These are phyloP conservation scores for Mollisia scopiformis DNA, from an alignment of 2,329 filamentous ascomycete genomes.

Conservation along the genomic window DNA sequence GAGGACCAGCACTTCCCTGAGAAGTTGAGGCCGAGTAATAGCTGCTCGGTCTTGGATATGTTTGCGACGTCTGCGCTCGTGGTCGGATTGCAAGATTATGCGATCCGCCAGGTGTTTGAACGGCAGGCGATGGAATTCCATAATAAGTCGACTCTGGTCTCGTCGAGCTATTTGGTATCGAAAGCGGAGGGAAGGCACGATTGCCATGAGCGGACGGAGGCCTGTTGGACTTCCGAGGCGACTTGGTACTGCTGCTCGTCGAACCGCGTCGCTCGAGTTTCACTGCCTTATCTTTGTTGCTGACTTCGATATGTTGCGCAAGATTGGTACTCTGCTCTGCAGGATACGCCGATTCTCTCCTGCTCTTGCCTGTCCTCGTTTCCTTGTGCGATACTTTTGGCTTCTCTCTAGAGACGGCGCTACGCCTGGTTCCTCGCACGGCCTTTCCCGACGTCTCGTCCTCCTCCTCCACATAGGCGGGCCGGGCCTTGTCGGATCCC, in stretches of 20 bases:
- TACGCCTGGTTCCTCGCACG: slow-evolving; percentile 27
- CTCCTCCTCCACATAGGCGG: slow-evolving; percentile 32
- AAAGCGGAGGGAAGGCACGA: slow-evolving; percentile 11
- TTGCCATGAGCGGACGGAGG: slow-evolving; percentile 28
- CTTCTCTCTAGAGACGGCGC: slow-evolving; percentile 28
- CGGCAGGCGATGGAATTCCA: slow-evolving; percentile 20
- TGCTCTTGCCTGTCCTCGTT: slow-evolving; percentile 5
- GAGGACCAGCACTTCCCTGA: slow-evolving; percentile 23
- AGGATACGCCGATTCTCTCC: slow-evolving; percentile 17
- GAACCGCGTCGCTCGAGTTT: slow-evolving; percentile 32
- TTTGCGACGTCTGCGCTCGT: slow-evolving; percentile 27
- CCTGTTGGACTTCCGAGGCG: slow-evolving; percentile 26
- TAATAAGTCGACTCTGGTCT: slow-evolving; percentile 29
- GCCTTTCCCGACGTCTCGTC: slow-evolving; percentile 28
- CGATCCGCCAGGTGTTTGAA: slow-evolving; percentile 14
- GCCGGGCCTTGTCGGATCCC: slow-evolving; percentile 23
- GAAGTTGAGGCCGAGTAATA: slow-evolving; percentile 23
- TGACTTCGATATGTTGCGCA: slow-evolving; percentile 19
- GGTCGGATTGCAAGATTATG: slow-evolving; percentile 28
- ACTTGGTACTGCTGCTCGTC: slow-evolving; percentile 22
- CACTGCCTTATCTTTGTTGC: slow-evolving; percentile 18
- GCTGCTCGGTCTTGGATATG: slow-evolving; percentile 28
- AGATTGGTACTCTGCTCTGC: slow-evolving; percentile 12
- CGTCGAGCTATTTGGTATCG: slow-evolving; percentile 4
- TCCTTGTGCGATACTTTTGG: slow-evolving; percentile 19